Evolutionary conservation across 345 rosid species (phyloP), one percentile per base, ranked within the genome.

Genomic region (Salix purpurea): DNA sequence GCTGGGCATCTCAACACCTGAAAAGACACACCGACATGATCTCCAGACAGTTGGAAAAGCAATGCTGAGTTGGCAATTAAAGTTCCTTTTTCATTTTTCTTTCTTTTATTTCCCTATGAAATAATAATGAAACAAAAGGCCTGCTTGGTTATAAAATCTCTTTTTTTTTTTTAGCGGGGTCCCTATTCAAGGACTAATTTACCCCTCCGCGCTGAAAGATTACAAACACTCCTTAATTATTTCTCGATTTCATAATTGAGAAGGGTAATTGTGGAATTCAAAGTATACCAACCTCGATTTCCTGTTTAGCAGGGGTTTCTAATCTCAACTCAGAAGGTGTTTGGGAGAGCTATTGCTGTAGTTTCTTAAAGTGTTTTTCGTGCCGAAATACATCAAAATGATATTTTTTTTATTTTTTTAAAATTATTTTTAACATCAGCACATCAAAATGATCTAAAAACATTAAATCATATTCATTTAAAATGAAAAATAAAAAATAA

Each of bases 21-120:
- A 84, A 70, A 75, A 37, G 65, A 80, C 73, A 79, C 13, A 6
- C 83, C 80, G 67, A 67, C 82, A 70, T 66, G 75, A 77, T 78
- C 81, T 77, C 76, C 30, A 7, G 54, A 80, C 78, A 73, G 65
- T 78, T 70, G 71, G 68, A 76, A 73, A 67, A 71, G 19, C 79
- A 76, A 39, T 73, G 79, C 83, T 73, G 79, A 69, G 84, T 60
- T 76, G 80, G 86, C 78, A 66, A 9, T 24, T 44, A 11, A 30
- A 11, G 4, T 21, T 16, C 61, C 64, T 6, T 7, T 13, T 13
- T 65, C 30, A 3, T 46, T 46, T 72, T 61, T 28, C 39, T 62
- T 50, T 12, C 24, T 58, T 42, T 42, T 42, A 42, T 42, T 42
- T 42, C 13, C 46, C 13, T 42, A 2, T 42, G 0, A 42, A 42